A percentile compares a stretch with the other conserved stretches of the same genome.
phyloP scores from a whole-genome alignment of 331 rosid genomes.

The Phaseolus coccineus region DNA sequence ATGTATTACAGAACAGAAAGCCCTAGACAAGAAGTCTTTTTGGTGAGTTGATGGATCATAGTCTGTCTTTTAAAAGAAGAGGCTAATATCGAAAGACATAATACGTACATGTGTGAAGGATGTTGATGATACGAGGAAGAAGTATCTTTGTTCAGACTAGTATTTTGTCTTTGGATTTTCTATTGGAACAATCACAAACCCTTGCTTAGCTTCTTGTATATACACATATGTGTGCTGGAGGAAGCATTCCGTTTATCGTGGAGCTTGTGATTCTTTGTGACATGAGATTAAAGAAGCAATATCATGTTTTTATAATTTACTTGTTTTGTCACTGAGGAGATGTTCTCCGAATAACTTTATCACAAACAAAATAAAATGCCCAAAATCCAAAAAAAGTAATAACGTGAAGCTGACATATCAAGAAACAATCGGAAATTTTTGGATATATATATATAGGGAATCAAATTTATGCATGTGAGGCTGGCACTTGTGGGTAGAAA shows the following conservation, averaged over 20 bases:
- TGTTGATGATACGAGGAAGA: slow-evolving; percentile 17
- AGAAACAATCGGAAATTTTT: slow-evolving; percentile 27
- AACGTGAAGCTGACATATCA: slow-evolving; percentile 22
- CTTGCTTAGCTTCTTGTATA: background rate
- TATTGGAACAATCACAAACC: slow-evolving; percentile 40
- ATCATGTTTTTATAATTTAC: slow-evolving; percentile 6
- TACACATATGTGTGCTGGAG: background rate
- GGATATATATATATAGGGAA: slow-evolving; percentile 40
- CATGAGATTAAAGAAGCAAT: slow-evolving; percentile 5
- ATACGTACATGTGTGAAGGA: background rate
- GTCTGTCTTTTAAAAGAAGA: slow-evolving; percentile 43
- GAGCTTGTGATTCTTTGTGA: slow-evolving; percentile 33
- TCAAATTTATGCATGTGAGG: slow-evolving; percentile 35
- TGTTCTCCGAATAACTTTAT: slow-evolving; percentile 46
- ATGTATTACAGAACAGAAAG: background rate
- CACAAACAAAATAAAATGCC: background rate
- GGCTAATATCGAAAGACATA: slow-evolving; percentile 49
- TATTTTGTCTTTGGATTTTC: slow-evolving; percentile 43
- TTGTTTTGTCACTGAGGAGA: slow-evolving; percentile 25
- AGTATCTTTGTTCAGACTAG: slow-evolving; percentile 28
- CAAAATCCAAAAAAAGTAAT: slow-evolving; percentile 22
- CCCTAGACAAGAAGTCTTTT: slow-evolving; percentile 4
- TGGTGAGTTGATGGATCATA: background rate
- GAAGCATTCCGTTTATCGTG: slow-evolving; percentile 48
- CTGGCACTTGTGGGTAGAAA: slow-evolving; percentile 23